Evolutionary conservation across 2,329 filamentous ascomycete genomes (phyloP).

Genomic region (Ascochyta viciae-villosae): DNA sequence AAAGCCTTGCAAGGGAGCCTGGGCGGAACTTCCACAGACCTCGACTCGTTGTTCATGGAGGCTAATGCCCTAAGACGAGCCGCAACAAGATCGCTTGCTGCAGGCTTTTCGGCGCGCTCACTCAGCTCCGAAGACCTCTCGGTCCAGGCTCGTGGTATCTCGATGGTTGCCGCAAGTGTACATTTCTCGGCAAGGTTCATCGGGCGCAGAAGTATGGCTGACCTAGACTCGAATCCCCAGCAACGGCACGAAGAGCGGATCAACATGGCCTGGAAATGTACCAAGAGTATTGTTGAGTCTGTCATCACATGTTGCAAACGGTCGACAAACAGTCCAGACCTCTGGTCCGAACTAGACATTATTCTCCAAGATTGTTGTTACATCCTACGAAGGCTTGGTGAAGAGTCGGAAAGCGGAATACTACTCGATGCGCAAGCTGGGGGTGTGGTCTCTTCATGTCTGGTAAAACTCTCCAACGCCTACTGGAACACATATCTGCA

Average conservation of each 20-base stretch:
- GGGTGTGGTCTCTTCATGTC: constrained; percentile 35
- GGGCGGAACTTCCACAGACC: constrained; percentile 40
- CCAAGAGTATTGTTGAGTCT: constrained; percentile 48
- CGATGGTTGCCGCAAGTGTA: constrained; percentile 38
- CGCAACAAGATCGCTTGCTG: constrained; percentile 35
- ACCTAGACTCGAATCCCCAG: constrained; percentile 26
- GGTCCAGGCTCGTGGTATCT: constrained; percentile 26
- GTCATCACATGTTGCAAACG: constrained; percentile 43
- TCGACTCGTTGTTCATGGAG: constrained; percentile 48
- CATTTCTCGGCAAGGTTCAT: constrained; percentile 46
- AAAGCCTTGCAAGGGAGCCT: constrained; percentile 38
- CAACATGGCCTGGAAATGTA: constrained; percentile 33
- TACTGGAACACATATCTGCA: constrained; percentile 71
- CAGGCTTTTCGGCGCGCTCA: constrained; percentile 4
- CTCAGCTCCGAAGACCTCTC: constrained; percentile 10
- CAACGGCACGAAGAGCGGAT: constrained; percentile 33
- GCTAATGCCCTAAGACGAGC: constrained; percentile 42
- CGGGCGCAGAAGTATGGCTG: constrained; percentile 23
- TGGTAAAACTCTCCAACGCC: constrained; percentile 73
- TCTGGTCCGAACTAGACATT: constrained; percentile 43
- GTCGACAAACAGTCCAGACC: constrained; percentile 24
- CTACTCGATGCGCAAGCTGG: constrained; percentile 10
- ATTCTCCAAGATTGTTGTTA: constrained; percentile 43
- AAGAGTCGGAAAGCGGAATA: constrained; percentile 16
- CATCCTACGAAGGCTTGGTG: constrained; percentile 37